phyloP scores from a whole-genome alignment of 2,329 filamentous ascomycete species.

The Colletotrichum sp. region DNA sequence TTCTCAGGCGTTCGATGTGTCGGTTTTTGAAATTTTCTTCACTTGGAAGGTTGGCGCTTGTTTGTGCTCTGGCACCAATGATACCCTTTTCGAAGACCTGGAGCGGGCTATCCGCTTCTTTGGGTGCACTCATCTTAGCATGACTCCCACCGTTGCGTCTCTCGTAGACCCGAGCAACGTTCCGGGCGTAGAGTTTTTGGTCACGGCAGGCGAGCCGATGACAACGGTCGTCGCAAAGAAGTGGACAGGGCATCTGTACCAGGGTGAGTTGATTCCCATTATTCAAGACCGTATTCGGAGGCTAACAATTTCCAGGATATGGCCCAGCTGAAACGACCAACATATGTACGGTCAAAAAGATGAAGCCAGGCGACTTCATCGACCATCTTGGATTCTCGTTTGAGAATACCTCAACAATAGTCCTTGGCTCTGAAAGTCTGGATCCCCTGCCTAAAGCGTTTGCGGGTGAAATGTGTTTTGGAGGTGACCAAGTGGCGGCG shows the following conservation, averaged over 20 bases:
- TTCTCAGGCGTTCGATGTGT: constrained; percentile 86
- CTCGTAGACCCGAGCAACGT: constrained; percentile 73
- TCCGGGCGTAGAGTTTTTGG: constrained; percentile 74
- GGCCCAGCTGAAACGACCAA: constrained; percentile 88
- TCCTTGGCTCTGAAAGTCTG: constrained; percentile 54
- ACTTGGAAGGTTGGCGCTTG: constrained; percentile 80
- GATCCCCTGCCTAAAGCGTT: constrained; percentile 70
- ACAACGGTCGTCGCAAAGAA: constrained; percentile 71
- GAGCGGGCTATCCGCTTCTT: constrained; percentile 69
- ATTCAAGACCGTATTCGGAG: not conserved
- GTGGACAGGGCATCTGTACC: constrained; percentile 75
- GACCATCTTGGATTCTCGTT: constrained; percentile 80
- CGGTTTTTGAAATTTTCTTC: constrained; percentile 90
- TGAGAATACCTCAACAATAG: constrained; percentile 76
- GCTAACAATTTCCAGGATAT: constrained; percentile 54
- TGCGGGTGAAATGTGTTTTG: constrained; percentile 85
- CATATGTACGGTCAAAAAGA: constrained; percentile 77
- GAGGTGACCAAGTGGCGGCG: constrained; percentile 78
- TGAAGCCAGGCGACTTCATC: constrained; percentile 62
- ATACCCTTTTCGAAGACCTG: constrained; percentile 75
- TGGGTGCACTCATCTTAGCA: constrained; percentile 77
- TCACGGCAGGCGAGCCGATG: constrained; percentile 82
- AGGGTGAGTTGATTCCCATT: constrained; percentile 50
- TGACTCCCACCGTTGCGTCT: constrained; percentile 85
- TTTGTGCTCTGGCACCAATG: constrained; percentile 76